Percentiles rank a stretch among this genome's conserved stretches.
These are phyloP conservation scores for Spatholobus suberectus DNA, from an alignment of 306 rosid species.

Conservation along the genomic window DNA sequence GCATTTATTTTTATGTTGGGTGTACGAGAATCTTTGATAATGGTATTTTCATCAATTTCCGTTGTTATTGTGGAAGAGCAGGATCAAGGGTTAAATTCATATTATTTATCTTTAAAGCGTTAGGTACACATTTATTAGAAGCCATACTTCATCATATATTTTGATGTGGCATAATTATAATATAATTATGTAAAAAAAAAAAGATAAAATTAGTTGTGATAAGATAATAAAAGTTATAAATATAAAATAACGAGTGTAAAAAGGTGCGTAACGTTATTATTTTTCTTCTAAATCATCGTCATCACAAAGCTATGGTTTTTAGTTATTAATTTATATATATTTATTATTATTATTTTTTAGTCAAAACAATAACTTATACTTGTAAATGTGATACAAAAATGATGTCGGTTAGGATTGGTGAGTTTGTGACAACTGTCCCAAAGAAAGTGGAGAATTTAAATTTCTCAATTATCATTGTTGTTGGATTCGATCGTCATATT, in stretches of 20 bases:
- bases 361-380: background rate
- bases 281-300: too few relatives aligned
- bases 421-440: constrained; percentile 13
- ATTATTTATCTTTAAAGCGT: too few relatives aligned
- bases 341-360: background rate
- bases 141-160: background rate
- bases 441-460: constrained; percentile 48
- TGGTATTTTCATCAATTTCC: too few relatives aligned
- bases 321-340: too few relatives aligned
- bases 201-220: background rate
- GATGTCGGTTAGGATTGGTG: background rate
- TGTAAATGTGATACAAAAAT: background rate
- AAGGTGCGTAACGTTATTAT: too few relatives aligned
- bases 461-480: constrained; percentile 34
- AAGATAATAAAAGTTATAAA: background rate
- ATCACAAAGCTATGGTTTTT: too few relatives aligned
- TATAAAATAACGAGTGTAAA: too few relatives aligned
- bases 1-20: too few relatives aligned
- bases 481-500: constrained; percentile 24
- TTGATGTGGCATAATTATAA: background rate
- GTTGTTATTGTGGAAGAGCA: too few relatives aligned
- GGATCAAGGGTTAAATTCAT: too few relatives aligned
- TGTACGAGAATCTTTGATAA: too few relatives aligned
- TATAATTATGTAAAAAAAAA: background rate
- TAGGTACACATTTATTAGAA: background rate